A percentile compares a stretch with the other conserved stretches of the same genome.
Evolutionary conservation across 2,329 filamentous ascomycete genomes (phyloP).

Genomic region (Calonectria ilicicola): DNA sequence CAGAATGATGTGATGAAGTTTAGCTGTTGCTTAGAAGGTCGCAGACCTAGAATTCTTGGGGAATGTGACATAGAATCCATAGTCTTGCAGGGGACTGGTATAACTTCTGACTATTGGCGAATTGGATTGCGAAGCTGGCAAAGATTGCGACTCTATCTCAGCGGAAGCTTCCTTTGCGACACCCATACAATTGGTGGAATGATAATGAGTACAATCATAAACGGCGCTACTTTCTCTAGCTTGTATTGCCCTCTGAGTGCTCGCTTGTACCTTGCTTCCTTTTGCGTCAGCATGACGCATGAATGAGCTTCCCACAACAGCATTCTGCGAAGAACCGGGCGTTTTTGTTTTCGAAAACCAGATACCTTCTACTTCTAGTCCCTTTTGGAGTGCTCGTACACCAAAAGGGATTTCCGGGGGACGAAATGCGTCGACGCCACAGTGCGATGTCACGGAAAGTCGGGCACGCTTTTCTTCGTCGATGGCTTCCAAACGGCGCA

Average conservation of each 20-base stretch:
- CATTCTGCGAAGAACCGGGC: constrained; percentile 43
- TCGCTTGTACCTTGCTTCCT: background rate
- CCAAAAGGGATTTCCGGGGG: constrained; percentile 83
- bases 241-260: background rate
- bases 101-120: background rate
- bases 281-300: constrained; percentile 21
- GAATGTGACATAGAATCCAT: too few relatives aligned
- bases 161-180: background rate
- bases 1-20: background rate
- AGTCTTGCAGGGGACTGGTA: background rate
- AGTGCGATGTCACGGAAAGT: constrained; percentile 65
- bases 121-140: too few relatives aligned
- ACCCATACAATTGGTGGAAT: too few relatives aligned
- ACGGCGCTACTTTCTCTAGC: too few relatives aligned
- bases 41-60: too few relatives aligned
- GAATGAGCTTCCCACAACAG: constrained; percentile 41
- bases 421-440: constrained; percentile 56
- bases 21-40: too few relatives aligned
- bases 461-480: constrained; percentile 74
- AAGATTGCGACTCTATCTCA: too few relatives aligned
- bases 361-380: constrained; percentile 87
- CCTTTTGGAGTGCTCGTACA: constrained; percentile 84
- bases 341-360: constrained; percentile 73
- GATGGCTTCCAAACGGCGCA: constrained; percentile 70
- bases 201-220: background rate